Conservation (phyloP, 2,329 filamentous ascomycete genomes). For the Exophiala sp. region DNA sequence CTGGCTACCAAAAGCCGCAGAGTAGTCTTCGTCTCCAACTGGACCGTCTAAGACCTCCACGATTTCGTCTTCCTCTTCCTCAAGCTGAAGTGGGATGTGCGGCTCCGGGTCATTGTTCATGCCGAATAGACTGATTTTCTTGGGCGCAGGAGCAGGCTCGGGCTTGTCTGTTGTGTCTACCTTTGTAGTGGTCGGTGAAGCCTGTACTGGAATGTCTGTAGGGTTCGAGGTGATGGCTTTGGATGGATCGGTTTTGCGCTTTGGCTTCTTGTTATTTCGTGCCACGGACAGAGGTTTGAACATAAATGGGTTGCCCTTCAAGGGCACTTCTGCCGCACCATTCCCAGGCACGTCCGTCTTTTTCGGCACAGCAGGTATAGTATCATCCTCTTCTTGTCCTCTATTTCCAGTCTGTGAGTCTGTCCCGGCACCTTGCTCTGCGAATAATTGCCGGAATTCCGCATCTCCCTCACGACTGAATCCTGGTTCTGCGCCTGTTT, state of each 20-base stretch:
- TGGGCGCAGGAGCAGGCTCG: constrained; percentile 33
- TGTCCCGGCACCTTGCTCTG: constrained; percentile 35
- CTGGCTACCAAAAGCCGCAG: constrained; percentile 8
- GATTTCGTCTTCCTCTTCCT: constrained; percentile 29
- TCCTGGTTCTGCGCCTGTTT: constrained; percentile 77
- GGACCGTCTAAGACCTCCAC: constrained; percentile 39
- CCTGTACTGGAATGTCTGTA: not conserved
- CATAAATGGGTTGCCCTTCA: constrained; percentile 75
- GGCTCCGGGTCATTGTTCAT: constrained; percentile 7
- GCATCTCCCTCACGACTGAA: constrained; percentile 64
- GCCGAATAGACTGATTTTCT: constrained; percentile 46
- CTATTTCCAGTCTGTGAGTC: constrained; percentile 5
- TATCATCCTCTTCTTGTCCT: constrained; percentile 14
- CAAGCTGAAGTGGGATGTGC: constrained; percentile 7
- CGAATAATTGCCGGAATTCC: constrained; percentile 34
- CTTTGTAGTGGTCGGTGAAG: not conserved
- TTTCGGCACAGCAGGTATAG: constrained; percentile 15
- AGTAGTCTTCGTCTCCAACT: constrained; percentile 24
- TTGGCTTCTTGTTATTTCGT: constrained; percentile 69
- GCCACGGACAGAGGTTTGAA: constrained; percentile 86
- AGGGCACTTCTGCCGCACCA: constrained; percentile 49
- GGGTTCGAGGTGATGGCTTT: not conserved
- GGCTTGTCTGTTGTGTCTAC: not conserved
- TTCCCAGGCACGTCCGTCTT: constrained; percentile 47
- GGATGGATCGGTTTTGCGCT: constrained; percentile 45